A percentile compares a stretch with the other conserved stretches of the same genome.
Evolutionary conservation across 139 green algal species (phyloP).

Genomic region (Edaphochlamys debaryana): DNA sequence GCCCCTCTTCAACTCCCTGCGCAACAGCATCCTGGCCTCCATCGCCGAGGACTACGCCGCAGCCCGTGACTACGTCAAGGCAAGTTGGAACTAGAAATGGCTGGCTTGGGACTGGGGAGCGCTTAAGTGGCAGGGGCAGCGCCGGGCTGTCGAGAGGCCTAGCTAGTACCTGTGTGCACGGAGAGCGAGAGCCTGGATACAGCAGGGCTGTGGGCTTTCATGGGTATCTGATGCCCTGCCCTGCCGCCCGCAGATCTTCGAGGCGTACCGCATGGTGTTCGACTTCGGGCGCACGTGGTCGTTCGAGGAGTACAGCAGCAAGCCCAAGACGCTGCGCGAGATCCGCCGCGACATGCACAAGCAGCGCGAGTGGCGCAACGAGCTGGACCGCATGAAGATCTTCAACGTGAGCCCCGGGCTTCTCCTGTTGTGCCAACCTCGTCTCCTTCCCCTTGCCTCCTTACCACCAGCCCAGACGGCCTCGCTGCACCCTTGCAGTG

Average conservation of each 20-base stretch:
- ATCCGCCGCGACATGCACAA: conserved; percentile 78
- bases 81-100: too few relatives aligned
- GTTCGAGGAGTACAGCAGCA: conserved; percentile 64
- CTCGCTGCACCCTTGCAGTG: too few relatives aligned
- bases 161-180: too few relatives aligned
- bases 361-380: conserved; percentile 77
- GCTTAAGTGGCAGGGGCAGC: too few relatives aligned
- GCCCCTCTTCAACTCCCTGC: conserved; percentile 54
- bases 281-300: conserved; percentile 76
- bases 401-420: conserved; percentile 43
- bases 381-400: conserved; percentile 85
- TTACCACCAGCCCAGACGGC: too few relatives aligned
- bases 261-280: conserved; percentile 78
- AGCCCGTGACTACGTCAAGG: conserved; percentile 66
- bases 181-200: too few relatives aligned
- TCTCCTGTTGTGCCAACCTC: too few relatives aligned
- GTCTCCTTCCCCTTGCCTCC: too few relatives aligned
- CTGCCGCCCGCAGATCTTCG: conserved; percentile 66
- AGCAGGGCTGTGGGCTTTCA: too few relatives aligned
- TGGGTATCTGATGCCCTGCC: too few relatives aligned
- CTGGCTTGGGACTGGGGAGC: too few relatives aligned
- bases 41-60: conserved; percentile 66
- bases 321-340: conserved; percentile 66
- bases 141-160: too few relatives aligned
- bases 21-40: conserved; percentile 45